Percentiles rank a stretch among this genome's conserved stretches.
phyloP scores from a whole-genome alignment of 2,329 filamentous ascomycete genomes.

The Botryotinia narcissicola region DNA sequence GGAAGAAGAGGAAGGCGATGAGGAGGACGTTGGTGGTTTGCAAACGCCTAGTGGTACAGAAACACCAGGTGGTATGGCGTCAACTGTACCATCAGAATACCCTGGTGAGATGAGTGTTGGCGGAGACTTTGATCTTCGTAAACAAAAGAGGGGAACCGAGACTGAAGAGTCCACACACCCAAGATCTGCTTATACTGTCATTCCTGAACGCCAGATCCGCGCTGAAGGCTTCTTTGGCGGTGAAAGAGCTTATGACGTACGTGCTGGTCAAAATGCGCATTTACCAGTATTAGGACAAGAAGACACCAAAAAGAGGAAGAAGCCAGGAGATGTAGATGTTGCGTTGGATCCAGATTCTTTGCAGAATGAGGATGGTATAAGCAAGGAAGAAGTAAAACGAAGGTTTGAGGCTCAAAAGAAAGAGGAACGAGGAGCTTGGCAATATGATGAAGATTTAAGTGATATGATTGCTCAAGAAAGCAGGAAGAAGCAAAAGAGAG shows the following conservation, averaged over 20 bases:
- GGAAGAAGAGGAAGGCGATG: conserved; percentile 63
- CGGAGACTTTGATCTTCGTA: conserved; percentile 88
- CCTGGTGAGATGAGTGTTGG: conserved; percentile 71
- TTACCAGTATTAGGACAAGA: conserved; percentile 78
- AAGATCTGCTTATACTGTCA: conserved; percentile 80
- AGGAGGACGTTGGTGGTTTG: conserved; percentile 61
- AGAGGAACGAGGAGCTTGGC: conserved; percentile 57
- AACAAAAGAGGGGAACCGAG: conserved; percentile 79
- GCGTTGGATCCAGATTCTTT: conserved; percentile 84
- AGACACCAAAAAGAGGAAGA: conserved; percentile 80
- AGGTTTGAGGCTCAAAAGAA: conserved; percentile 73
- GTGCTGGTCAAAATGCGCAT: conserved; percentile 51
- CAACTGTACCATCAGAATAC: conserved; percentile 77
- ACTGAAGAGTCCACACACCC: conserved; percentile 76
- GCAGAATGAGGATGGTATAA: conserved; percentile 70
- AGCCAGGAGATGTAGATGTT: conserved; percentile 92
- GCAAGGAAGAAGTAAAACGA: conserved; percentile 77
- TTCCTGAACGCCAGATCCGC: conserved; percentile 82
- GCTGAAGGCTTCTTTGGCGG: conserved; percentile 95
- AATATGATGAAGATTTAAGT: conserved; percentile 84
- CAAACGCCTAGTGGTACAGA: conserved; percentile 76
- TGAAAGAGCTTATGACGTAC: conserved; percentile 89
- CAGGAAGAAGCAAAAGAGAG: conserved; percentile 83
- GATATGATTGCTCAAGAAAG: conserved; percentile 96
- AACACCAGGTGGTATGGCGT: conserved; percentile 77